Evolutionary conservation across 305 asterid species (phyloP).

Genomic region (Fraxinus floribunda): DNA sequence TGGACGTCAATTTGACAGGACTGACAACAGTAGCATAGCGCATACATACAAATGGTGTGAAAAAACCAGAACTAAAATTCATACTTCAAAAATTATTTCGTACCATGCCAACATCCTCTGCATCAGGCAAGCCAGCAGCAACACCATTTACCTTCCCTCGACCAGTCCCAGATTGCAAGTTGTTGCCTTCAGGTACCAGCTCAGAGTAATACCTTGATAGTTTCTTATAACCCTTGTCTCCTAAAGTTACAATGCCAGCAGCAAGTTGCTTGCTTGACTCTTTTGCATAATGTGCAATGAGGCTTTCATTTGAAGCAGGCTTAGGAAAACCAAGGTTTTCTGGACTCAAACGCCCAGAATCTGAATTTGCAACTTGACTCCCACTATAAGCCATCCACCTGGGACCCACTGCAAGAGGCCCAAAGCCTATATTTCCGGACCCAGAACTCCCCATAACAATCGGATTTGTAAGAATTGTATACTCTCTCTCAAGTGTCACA

Average conservation of each 20-base stretch:
- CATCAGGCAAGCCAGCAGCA: conserved; percentile 36
- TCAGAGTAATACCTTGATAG: conserved; percentile 86
- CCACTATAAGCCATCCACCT: conserved; percentile 98
- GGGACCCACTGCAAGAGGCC: conserved; percentile 93
- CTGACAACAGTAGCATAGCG: background rate
- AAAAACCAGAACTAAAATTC: background rate
- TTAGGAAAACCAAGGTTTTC: conserved; percentile 67
- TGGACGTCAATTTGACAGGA: background rate
- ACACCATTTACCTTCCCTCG: conserved; percentile 37
- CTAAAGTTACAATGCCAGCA: conserved; percentile 80
- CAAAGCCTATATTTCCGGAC: conserved; percentile 63
- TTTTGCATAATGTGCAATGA: conserved; percentile 86
- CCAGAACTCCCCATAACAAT: conserved; percentile 52
- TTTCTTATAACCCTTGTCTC: conserved; percentile 85
- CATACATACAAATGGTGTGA: background rate
- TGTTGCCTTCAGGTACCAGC: conserved; percentile 59
- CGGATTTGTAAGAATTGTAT: conserved; percentile 77
- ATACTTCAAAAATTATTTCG: conserved; percentile 19
- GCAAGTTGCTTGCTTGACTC: conserved; percentile 96
- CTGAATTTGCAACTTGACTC: conserved; percentile 55
- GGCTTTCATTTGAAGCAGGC: conserved; percentile 68
- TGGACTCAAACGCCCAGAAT: conserved; percentile 68
- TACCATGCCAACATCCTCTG: conserved; percentile 88
- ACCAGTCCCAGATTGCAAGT: conserved; percentile 46
- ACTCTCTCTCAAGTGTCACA: conserved; percentile 70